Base-by-base conservation (phyloP, 1,139 yeast genomes). In the Zhuliangozyma parablackwelliae region DNA sequence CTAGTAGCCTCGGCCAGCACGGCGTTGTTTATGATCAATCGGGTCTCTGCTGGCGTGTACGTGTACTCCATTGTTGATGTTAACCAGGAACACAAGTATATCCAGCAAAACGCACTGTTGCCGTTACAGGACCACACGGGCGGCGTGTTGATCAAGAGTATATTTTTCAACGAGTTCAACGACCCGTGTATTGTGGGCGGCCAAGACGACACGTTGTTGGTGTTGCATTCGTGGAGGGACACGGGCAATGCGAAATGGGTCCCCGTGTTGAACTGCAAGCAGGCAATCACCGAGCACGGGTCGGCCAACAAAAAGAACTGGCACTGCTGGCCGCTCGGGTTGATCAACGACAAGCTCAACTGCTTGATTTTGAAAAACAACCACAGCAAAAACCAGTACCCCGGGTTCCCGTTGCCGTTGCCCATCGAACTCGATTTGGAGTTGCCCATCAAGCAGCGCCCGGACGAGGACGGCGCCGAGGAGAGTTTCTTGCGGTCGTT, bases 261-360 rank as follows among this genome's bases (percentile, higher is more conserved):
- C 9, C 97, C 97, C 1, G 54, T 90, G n/a, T 64, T 90, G 40
- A 86, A 87, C 53, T 72, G 88, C 21, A 65, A 64, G 20, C 72
- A 72, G 28, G 79, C 78, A 2, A 74, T 82, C 24, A 72, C 77
- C 8, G 76, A 72, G 34, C 57, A 63, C 39, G 80, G 82, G 37
- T 66, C 66, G 42, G 61, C 62, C 11, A 63, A 65, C 34, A 67
- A 69, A 41, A 73, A 66, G 43, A 65, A 76, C 54, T 70, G 76
- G 76, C 74, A 58, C 43, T 82, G 86, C 47, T 89, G 97, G 97
- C 97, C 97, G 10, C 67, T 92, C 36, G 96, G 96, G 2, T 66
- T 89, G 32, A 71, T 74, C 42, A 75, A 72, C 37, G 84, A 83
- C 46, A 78, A 79, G 42, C 72, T 89, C 49, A 77, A 77, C 46